Conservation (phyloP, 495 filamentous ascomycete species). For the Trichoderma reesei region DNA sequence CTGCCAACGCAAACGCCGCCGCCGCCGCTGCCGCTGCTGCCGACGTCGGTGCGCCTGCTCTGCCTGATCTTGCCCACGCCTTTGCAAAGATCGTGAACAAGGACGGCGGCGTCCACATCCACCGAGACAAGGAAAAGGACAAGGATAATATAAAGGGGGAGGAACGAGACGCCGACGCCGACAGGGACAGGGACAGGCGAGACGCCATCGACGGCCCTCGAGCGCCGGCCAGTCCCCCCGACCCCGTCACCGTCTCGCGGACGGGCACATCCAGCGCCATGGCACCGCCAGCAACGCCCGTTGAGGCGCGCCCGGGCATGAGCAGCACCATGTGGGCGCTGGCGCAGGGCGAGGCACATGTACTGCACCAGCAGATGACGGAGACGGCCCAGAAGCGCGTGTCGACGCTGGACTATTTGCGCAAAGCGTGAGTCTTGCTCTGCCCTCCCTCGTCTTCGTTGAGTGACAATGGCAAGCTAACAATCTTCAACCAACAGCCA, state of each 20-base stretch:
- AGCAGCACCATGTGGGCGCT: conserved; percentile 23
- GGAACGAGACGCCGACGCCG: not conserved
- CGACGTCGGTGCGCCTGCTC: conserved; percentile 28
- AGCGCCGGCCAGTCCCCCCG: conserved; percentile 27
- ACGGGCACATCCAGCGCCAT: conserved; percentile 22
- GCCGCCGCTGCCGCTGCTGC: conserved; percentile 9
- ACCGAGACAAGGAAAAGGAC: not conserved
- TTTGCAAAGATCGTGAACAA: conserved; percentile 31
- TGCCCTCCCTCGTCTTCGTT: conserved; percentile 9
- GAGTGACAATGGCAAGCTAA: conserved; percentile 12
- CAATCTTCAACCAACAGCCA: conserved; percentile 45
- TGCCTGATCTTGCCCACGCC: conserved; percentile 30
- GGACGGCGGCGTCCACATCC: not conserved
- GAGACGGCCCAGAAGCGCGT: conserved; percentile 87
- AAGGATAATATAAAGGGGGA: conserved; percentile 14
- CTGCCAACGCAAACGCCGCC: not conserved
- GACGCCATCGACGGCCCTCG: conserved; percentile 15
- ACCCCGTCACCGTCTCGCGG: conserved; percentile 34
- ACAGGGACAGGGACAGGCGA: not conserved
- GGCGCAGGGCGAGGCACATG: conserved; percentile 28
- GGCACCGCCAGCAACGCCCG: conserved; percentile 18
- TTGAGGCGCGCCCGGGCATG: conserved; percentile 21
- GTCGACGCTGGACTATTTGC: conserved; percentile 87
- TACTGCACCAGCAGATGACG: conserved; percentile 70
- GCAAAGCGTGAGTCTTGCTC: conserved; percentile 62